A percentile compares a stretch with the other conserved stretches of the same genome.
Conservation (phyloP, 2,329 filamentous ascomycete genomes). For the Pezicula radicicola region DNA sequence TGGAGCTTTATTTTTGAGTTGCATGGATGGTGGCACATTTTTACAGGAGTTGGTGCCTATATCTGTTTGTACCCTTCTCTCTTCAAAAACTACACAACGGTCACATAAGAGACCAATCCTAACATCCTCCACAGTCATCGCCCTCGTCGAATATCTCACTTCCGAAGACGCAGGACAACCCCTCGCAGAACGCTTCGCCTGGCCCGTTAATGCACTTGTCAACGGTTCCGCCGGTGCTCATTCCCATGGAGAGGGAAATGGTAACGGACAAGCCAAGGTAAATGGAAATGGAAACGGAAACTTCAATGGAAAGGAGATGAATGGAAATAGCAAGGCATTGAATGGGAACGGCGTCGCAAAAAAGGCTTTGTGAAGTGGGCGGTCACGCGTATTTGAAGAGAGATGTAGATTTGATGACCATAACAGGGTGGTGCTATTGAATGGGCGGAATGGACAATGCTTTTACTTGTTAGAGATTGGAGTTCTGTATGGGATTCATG, state of each 20-base stretch:
- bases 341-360: too few relatives aligned
- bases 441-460: too few relatives aligned
- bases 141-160: conserved; percentile 30
- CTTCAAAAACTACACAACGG: not conserved
- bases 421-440: too few relatives aligned
- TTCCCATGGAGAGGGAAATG: not conserved
- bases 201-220: conserved; percentile 22
- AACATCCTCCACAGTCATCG: conserved; percentile 20
- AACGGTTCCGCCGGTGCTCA: conserved; percentile 7
- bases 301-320: conserved; percentile 2
- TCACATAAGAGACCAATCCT: too few relatives aligned
- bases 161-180: conserved; percentile 26
- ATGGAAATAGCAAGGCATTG: too few relatives aligned
- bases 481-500: too few relatives aligned
- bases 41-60: conserved; percentile 52
- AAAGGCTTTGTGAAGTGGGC: too few relatives aligned
- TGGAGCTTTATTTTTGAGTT: conserved; percentile 55
- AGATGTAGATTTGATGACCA: too few relatives aligned
- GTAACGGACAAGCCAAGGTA: conserved; percentile 2
- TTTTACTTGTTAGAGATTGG: too few relatives aligned
- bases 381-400: too few relatives aligned
- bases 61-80: conserved; percentile 20
- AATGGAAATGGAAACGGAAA: conserved; percentile 6
- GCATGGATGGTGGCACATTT: conserved; percentile 63
- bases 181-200: conserved; percentile 22